Evolutionary conservation across 139 green algal genomes (phyloP), one percentile per base, ranked within the genome.

Genomic region (Micractinium sp.): DNA sequence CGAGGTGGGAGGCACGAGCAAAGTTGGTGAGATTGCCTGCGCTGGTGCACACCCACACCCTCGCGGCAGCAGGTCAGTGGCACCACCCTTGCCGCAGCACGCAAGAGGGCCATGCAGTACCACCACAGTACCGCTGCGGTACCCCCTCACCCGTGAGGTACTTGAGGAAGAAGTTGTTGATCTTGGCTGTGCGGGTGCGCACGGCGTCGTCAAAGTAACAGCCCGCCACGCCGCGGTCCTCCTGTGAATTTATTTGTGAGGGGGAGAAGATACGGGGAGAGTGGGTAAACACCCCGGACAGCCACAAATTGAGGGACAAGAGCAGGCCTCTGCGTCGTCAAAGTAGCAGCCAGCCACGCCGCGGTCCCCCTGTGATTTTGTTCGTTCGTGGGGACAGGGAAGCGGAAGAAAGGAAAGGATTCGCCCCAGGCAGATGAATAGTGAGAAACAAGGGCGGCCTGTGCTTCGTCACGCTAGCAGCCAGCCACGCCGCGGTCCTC

Each of bases 121-220:
- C 41, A 13, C 27, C 31, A 36, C 22, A 20, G 31, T 16, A 63
- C 20, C 39, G 25, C 25, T 0, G 36, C n/a, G 0, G 22, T 4
- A 71, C 63, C 63, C 53, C 0, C 56, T 0, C 36, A 53, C 97
- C 97, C 60, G 96, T 96, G 20, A 99, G 95, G 92, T 98, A 96
- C 74, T 95, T 90, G 35, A 99, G 93, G 91, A 99, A 99, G 92
- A 99, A 99, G 92, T 99, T 97, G 86, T 99, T 95, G 93, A 97
- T 99, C 79, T 89, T 92, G 14, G 97, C 96, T 22, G 98, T 91
- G 22, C 98, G 94, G 23, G 95, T 92, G 61, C 88, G 56, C 31
- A 99, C 96, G 69, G 89, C 85, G 14, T 81, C 31, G 78, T 93
- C 77, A 82, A 93, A 93, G 83, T 87, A 93, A 39, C 66, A 71